Conservation (phyloP, 2,329 filamentous ascomycete species). For the Drechslera avenae region DNA sequence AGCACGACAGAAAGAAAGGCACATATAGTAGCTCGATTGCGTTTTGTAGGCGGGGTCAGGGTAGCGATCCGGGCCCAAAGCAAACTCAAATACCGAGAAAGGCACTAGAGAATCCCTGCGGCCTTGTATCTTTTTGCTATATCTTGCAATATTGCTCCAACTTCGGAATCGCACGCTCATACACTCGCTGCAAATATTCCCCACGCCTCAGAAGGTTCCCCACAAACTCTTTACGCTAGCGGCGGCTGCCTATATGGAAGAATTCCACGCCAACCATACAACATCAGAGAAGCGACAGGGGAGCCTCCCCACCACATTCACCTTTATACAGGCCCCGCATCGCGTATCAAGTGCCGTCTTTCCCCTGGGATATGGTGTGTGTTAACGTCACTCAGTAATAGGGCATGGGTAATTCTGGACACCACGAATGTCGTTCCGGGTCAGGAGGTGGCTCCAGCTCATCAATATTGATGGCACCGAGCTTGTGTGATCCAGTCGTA, state of each 20-base stretch:
- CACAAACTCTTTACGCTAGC: conserved; percentile 14
- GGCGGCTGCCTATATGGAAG: conserved; percentile 14
- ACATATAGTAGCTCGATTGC: too few species aligned
- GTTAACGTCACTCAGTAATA: conserved; percentile 14
- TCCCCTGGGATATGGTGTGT: conserved; percentile 1
- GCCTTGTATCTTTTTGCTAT: too few species aligned
- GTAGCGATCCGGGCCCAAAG: too few species aligned
- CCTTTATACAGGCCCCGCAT: conserved; percentile 1
- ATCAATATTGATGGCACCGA: conserved; percentile 34
- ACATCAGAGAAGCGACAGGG: conserved; percentile 10
- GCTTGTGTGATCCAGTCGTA: conserved; percentile 19
- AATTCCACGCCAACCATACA: conserved; percentile 17
- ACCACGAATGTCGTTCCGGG: conserved; percentile 25
- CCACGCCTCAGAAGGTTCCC: conserved; percentile 7
- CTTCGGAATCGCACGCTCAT: not conserved
- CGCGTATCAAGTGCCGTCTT: conserved; percentile 25
- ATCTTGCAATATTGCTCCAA: too few species aligned
- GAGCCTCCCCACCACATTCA: conserved; percentile 11
- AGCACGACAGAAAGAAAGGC: too few species aligned
- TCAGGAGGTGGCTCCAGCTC: conserved; percentile 16
- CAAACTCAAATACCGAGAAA: too few species aligned
- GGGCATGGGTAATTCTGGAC: conserved; percentile 14
- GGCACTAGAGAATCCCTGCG: too few species aligned
- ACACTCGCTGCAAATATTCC: not conserved
- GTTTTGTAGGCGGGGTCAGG: too few species aligned